Evolutionary conservation across 257 asterid genomes (phyloP).

Genomic region (Catharanthus roseus): DNA sequence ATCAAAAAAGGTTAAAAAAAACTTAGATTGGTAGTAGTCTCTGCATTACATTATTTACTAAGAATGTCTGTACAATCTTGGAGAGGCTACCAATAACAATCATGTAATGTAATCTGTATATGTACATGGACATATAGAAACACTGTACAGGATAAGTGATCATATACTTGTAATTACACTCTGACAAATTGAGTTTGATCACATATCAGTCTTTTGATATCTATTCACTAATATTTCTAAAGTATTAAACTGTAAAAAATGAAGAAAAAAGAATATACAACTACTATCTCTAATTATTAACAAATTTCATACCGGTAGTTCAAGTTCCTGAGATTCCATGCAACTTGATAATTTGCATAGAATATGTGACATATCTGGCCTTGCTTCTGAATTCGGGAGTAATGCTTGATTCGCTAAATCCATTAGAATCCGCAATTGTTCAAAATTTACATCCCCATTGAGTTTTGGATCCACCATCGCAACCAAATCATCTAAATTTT

Average conservation of each 20-base stretch:
- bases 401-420: constrained; percentile 57
- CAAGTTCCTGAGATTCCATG: constrained; percentile 26
- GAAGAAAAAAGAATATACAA: constrained; percentile 1
- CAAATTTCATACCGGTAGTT: constrained; percentile 21
- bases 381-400: constrained; percentile 36
- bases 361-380: constrained; percentile 65
- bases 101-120: too few relatives aligned
- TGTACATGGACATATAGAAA: too few relatives aligned
- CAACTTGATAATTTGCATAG: constrained; percentile 42
- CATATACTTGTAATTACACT: too few relatives aligned
- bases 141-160: too few relatives aligned
- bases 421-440: constrained; percentile 43
- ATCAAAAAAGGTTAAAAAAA: too few relatives aligned
- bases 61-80: too few relatives aligned
- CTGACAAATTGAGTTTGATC: too few relatives aligned
- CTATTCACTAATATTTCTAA: not conserved
- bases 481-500: constrained; percentile 28
- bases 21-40: too few relatives aligned
- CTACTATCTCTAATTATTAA: not conserved
- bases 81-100: too few relatives aligned
- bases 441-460: constrained; percentile 27
- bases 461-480: constrained; percentile 59
- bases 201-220: not conserved
- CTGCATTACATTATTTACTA: too few relatives aligned
- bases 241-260: not conserved